Conservation (phyloP, 495 filamentous ascomycete species). For the Talaromyces thailandensis region DNA sequence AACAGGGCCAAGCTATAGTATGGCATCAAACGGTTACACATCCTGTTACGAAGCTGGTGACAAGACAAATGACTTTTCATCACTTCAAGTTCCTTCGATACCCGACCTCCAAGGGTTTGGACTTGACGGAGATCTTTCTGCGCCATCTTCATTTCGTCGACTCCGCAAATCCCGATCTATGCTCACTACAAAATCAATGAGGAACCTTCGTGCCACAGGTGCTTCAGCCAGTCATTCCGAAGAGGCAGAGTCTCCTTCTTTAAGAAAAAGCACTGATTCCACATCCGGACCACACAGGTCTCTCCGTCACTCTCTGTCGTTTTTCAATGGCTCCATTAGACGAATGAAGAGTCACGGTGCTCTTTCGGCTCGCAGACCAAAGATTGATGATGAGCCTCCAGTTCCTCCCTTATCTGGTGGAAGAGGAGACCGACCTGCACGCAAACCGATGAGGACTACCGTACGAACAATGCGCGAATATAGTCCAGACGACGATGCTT, state of each 20-base stretch:
- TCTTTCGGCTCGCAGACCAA: conserved; percentile 37
- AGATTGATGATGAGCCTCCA: conserved; percentile 15
- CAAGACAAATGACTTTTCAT: conserved; percentile 2
- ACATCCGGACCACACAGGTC: conserved; percentile 18
- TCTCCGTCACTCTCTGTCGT: conserved; percentile 53
- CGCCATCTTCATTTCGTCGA: conserved; percentile 66
- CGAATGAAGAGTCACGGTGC: conserved; percentile 34
- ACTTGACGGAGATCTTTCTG: conserved; percentile 47
- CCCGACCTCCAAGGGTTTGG: conserved; percentile 37
- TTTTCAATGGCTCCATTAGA: conserved; percentile 35
- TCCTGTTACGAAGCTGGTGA: neutral
- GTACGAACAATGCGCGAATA: conserved; percentile 42
- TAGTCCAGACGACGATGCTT: conserved; percentile 19
- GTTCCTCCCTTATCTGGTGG: conserved; percentile 34
- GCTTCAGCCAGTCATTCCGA: conserved; percentile 14
- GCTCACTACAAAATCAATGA: conserved; percentile 40
- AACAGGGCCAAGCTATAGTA: conserved; percentile 6
- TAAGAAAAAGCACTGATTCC: conserved; percentile 1
- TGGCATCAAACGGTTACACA: neutral
- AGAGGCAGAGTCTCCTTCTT: conserved; percentile 7
- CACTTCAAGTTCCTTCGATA: conserved; percentile 24
- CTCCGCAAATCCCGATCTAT: conserved; percentile 67
- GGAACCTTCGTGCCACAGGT: conserved; percentile 25
- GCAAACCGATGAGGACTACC: conserved; percentile 51
- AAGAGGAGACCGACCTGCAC: conserved; percentile 30